Evolutionary conservation across 2,329 filamentous ascomycete species (phyloP), one percentile per base, ranked within the genome.

Genomic region (Helicocarpus griseus): DNA sequence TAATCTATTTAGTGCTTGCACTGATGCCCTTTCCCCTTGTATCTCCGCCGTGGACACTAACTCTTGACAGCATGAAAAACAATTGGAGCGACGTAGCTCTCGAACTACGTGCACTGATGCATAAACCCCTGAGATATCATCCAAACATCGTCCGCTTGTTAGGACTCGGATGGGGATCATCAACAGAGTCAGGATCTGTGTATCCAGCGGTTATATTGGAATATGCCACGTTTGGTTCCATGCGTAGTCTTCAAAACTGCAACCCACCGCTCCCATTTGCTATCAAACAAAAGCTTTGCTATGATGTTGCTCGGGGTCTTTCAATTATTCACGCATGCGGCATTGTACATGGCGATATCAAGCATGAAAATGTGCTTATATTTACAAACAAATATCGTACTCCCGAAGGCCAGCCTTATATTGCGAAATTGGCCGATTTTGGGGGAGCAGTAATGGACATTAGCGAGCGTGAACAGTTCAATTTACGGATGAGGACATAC

Each of bases 391-490:
- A 26, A n/a, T 48, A 48, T 36, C 28, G 44, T 26, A 29, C 7
- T 7, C 8, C 39, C 6, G 6, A 40, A 9, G 41, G 24, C 31
- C 40, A 24, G 22, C 39, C 41, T 22, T 56, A 50, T 33, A 56
- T 44, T 13, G 53, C 54, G 4, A 56, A 56, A 47, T 40, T 56
- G 36, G 48, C 53, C n/a, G 54, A 56, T 49, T 56, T 56, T 46
- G 54, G 54, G 14, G 47, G 44, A 24, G 43, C 53, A 14, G 53
- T 56, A 19, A 53, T 54, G 50, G 50, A 49, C 26, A 43, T 48
- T 46, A 21, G 26, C 31, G 17, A 28, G 7, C 19, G 22, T 28
- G 50, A 52, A n/a, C n/a, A 28, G 14, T 28, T 26, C 5, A 43
- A 35, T 33, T 24, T 49, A 35, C 24, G 38, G 14, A 54, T 48